Evolutionary conservation across 768 basidiomycete genomes (phyloP).

Genomic region (Mycena albidolilacea): DNA sequence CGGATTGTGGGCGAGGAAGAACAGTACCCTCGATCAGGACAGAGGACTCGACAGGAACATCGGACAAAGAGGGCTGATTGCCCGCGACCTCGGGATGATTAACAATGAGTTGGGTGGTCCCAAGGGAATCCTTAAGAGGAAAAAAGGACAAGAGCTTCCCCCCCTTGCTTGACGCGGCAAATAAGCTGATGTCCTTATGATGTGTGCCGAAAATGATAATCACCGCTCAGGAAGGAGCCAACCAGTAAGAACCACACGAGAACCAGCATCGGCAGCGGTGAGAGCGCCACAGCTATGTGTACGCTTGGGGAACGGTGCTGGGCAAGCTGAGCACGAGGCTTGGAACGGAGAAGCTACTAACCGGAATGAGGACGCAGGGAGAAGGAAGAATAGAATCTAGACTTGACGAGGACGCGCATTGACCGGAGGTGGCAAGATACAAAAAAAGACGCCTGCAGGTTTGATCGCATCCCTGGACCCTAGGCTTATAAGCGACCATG

Average conservation of each 20-base stretch:
- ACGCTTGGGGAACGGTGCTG: slow-evolving; percentile 71
- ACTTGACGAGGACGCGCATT: slow-evolving; percentile 22
- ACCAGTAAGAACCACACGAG: slow-evolving; percentile 80
- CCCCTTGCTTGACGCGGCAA: slow-evolving; percentile 67
- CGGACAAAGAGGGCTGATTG: slow-evolving; percentile 63
- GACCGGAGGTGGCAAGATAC: slow-evolving; percentile 10
- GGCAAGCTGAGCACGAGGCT: slow-evolving; percentile 28
- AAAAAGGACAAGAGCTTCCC: slow-evolving; percentile 85
- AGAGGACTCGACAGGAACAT: slow-evolving; percentile 83
- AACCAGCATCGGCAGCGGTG: slow-evolving; percentile 64
- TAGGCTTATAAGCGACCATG: no score
- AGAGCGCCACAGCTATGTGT: slow-evolving; percentile 80
- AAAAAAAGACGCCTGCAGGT: no score
- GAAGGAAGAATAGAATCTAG: slow-evolving; percentile 17
- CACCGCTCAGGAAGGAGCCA: slow-evolving; percentile 90
- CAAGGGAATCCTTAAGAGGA: slow-evolving; percentile 84
- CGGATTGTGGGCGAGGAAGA: slow-evolving; percentile 71
- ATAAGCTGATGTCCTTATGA: slow-evolving; percentile 53
- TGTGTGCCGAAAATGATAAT: slow-evolving; percentile 53
- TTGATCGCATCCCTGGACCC: no score
- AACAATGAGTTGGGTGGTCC: slow-evolving; percentile 84
- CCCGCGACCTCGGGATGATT: slow-evolving; percentile 57
- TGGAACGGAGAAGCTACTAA: slow-evolving; percentile 21
- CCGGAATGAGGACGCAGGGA: slow-evolving; percentile 36
- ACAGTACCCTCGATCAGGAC: slow-evolving; percentile 85